Evolutionary conservation across 164 flowering plant species (phyloP).

Genomic region (Cinnamomum chago): DNA sequence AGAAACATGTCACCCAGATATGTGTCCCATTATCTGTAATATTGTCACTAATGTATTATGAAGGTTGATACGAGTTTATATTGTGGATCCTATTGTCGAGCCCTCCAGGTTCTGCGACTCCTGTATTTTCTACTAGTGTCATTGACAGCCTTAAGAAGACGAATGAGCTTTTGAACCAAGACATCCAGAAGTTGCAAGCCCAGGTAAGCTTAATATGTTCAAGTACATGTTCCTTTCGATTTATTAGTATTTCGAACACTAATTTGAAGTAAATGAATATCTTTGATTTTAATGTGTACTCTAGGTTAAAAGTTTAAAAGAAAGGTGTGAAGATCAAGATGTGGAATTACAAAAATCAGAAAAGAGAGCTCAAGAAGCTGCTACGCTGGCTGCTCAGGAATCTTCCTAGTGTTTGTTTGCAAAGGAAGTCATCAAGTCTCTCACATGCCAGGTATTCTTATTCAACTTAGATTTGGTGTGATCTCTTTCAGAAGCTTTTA

Average conservation of each 20-base stretch:
- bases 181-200: conserved; percentile 56
- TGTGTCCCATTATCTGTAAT: too few species aligned
- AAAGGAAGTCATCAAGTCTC: conserved; percentile 44
- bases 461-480: too few species aligned
- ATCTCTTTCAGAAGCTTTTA: too few species aligned
- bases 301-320: conserved; percentile 60
- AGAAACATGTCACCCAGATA: too few species aligned
- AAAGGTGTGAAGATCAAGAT: conserved; percentile 58
- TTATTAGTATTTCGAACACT: not conserved
- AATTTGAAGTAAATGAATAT: not conserved
- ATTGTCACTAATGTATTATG: too few species aligned
- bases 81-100: too few species aligned
- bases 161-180: conserved; percentile 69
- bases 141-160: conserved; percentile 68
- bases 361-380: conserved; percentile 39
- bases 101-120: conserved; percentile 61
- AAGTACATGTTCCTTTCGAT: not conserved
- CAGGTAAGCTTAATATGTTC: conserved; percentile 34
- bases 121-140: conserved; percentile 57
- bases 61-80: too few species aligned
- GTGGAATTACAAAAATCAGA: conserved; percentile 48
- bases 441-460: conserved; percentile 48
- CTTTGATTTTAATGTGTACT: not conserved
- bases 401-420: conserved; percentile 43
- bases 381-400: conserved; percentile 40